Evolutionary conservation across 2,329 filamentous ascomycete genomes (phyloP), one percentile per base, ranked within the genome.

Genomic region (Coleophoma crateriformis): DNA sequence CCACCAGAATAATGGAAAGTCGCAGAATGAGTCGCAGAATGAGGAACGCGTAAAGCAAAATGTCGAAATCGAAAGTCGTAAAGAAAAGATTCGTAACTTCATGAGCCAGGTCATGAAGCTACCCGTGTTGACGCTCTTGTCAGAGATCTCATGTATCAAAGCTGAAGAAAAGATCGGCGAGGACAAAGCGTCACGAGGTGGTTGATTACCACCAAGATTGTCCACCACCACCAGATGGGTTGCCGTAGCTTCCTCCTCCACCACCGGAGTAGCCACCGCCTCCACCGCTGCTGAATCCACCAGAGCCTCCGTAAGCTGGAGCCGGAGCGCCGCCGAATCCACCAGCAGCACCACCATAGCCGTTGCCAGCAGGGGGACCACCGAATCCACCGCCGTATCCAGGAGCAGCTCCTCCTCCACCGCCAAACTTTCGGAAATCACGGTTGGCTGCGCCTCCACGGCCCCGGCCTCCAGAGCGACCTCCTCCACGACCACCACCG

Each of bases 401-500:
- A 47, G 72, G 70, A 50, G 69, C 71, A 52, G 71, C 69, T 51
- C 71, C 75, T 53, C 73, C 74, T 50, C 78, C 74, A 45, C 78
- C 84, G 50, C 81, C 84, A 54, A 81, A 82, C 70, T 90, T 90
- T 73, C 94, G 90, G 77, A 94, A 90, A 69, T 97, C 94, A 67
- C 91, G 90, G 70, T 85, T 95, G 62, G 85, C 76, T 64, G 70
- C 71, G 61, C 77, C 75, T 60, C 87, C 85, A 66, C 87, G 82
- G 53, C 87, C 85, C 65, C 88, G 84, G 52, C 90, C 85, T 57
- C 84, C 76, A 50, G 85, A 73, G 47, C 82, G 70, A 39, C 85
- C 71, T 43, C 86, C 79, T 49, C 90, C 86, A 49, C 86, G 72
- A 45, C 85, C 70, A 44, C 86, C 87, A 50, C 89, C 88, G 60